These are phyloP conservation scores for Alternaria postmessia DNA, from an alignment of 2,329 filamentous ascomycete species.

Conservation along the genomic window DNA sequence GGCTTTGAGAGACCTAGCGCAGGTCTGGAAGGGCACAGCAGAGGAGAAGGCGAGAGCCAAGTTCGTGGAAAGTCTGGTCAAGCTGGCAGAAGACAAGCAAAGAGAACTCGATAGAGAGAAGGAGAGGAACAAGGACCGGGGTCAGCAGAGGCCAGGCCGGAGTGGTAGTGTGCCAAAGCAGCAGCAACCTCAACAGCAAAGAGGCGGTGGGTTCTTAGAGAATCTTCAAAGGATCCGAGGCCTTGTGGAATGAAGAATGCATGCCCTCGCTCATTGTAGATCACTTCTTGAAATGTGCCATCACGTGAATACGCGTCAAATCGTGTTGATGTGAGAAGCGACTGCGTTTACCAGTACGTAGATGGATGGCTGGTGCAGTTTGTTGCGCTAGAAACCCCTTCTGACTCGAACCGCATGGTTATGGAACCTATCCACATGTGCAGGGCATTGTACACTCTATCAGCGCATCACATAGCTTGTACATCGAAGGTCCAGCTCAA, in stretches of 20 bases:
- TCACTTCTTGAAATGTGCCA: neutral
- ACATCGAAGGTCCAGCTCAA: neutral
- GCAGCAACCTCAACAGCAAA: slow-evolving; percentile 30
- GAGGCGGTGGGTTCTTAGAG: slow-evolving; percentile 48
- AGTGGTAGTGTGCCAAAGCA: slow-evolving; percentile 36
- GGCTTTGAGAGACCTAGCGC: slow-evolving; percentile 75
- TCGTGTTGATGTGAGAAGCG: neutral
- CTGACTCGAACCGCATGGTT: neutral
- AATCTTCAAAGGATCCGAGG: slow-evolving; percentile 50
- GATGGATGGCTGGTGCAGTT: neutral
- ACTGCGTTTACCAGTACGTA: neutral
- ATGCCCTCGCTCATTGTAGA: neutral
- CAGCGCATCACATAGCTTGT: neutral
- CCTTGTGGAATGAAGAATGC: slow-evolving; percentile 35
- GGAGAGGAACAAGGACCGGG: slow-evolving; percentile 27
- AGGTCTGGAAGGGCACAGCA: slow-evolving; percentile 94
- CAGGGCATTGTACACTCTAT: neutral
- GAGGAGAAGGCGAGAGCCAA: slow-evolving; percentile 86
- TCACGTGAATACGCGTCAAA: slow-evolving; percentile 24
- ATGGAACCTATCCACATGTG: neutral
- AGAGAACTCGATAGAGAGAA: slow-evolving; percentile 55
- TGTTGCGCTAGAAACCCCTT: neutral
- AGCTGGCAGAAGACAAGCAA: slow-evolving; percentile 79
- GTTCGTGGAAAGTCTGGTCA: slow-evolving; percentile 83
- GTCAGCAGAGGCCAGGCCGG: slow-evolving; percentile 29